Evolutionary conservation across 1,284 basidiomycete species (phyloP), one percentile per base, ranked within the genome.

Genomic region (Trametes hirsuta): DNA sequence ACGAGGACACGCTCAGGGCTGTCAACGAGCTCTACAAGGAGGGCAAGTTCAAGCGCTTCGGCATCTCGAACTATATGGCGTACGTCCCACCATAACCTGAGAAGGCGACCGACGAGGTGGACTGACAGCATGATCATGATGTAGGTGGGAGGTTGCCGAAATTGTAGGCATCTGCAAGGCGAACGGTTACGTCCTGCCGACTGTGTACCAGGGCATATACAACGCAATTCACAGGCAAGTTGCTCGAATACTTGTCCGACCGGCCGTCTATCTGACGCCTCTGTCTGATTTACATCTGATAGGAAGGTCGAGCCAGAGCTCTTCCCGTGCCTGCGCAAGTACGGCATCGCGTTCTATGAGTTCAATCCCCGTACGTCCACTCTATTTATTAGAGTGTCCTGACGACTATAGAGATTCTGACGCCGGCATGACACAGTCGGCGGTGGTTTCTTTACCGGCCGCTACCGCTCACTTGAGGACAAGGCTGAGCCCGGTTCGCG

Each of bases 131-230:
- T 35, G 21, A 35, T 10, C 21, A 22, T n/a, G 15, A 37, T 12
- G 12, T 35, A 76, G 76, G 1, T 79, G 82, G 80, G 86, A 90
- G 68, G 88, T 91, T 1, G 85, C 87, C 2, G 80, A 87, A 69
- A 84, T 90, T 4, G 79, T 85, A n/a, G 70, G 68, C 2, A 82
- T 88, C 58, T 85, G 83, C 72, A 78, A 76, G 45, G 70, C 75
- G 8, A 81, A 85, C 57, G 81, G 80, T 1, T 89, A 79, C 65
- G 79, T 89, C 61, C 78, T 82, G 69, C 89, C 90, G 1, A 83
- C 83, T 0, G 85, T 80, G 0, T 91, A 91, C 69, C 88, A 92
- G 71, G 88, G 87, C 4, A 76, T 84, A 56, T 85, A 84, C 68
- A 85, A 83, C 62, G 81, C 80, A 2, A 74, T 85, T 22, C 80